These are phyloP conservation scores for Porcisia hertigi DNA, from an alignment of 208 protist genomes.

Conservation along the genomic window DNA sequence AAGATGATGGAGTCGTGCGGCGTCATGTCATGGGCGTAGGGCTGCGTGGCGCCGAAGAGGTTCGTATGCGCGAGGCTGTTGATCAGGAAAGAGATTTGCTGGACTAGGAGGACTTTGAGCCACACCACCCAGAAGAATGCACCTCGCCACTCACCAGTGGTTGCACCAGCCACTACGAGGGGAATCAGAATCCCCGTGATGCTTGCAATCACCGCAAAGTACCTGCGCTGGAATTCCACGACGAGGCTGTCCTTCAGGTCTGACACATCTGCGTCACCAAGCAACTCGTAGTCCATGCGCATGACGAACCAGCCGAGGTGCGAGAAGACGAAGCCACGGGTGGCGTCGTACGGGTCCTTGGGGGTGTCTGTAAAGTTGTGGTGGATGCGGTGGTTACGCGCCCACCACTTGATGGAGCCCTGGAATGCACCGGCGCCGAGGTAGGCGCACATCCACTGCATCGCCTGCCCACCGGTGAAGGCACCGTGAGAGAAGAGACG, in stretches of 20 bases:
- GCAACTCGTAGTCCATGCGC: slow-evolving; percentile 86
- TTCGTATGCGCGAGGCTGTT: slow-evolving; percentile 86
- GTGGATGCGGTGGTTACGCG: slow-evolving; percentile 90
- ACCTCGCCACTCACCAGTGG: slow-evolving; percentile 74
- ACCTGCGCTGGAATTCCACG: slow-evolving; percentile 77
- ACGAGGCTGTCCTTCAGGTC: slow-evolving; percentile 81
- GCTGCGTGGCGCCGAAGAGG: slow-evolving; percentile 54
- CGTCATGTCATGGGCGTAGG: slow-evolving; percentile 69
- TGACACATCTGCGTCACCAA: slow-evolving; percentile 70
- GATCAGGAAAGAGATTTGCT: slow-evolving; percentile 91
- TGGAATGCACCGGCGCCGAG: slow-evolving; percentile 81
- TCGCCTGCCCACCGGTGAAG: slow-evolving; percentile 53
- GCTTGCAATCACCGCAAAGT: slow-evolving; percentile 76
- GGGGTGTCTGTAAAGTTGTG: slow-evolving; percentile 87
- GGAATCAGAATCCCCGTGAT: slow-evolving; percentile 81
- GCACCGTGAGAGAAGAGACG: slow-evolving; percentile 84
- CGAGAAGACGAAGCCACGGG: slow-evolving; percentile 82
- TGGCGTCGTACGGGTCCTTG: slow-evolving; percentile 89
- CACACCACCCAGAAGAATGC: slow-evolving; percentile 81
- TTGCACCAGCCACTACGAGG: slow-evolving; percentile 64
- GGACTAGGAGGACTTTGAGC: slow-evolving; percentile 66
- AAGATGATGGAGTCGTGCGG: slow-evolving; percentile 77
- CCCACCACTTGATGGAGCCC: slow-evolving; percentile 89
- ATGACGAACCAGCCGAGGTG: slow-evolving; percentile 92
- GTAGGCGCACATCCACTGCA: slow-evolving; percentile 71